Base-by-base conservation (phyloP, 1,284 basidiomycete genomes). In the Entoloma clypeatum region DNA sequence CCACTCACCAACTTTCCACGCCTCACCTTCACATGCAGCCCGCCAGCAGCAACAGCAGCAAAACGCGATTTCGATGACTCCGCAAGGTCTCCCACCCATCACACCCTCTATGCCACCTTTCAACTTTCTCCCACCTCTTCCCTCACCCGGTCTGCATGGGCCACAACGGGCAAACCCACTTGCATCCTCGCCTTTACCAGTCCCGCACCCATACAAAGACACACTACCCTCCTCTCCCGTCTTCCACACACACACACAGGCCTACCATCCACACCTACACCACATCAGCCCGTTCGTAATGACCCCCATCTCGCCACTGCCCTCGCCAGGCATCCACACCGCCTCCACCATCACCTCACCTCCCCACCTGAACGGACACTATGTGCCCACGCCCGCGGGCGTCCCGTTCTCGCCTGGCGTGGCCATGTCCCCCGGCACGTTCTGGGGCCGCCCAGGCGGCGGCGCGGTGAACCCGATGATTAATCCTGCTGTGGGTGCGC, bases 101-200 rank as follows among this genome's bases (percentile, higher is more conserved):
- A 88, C 85, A 18, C 84, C 84, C 1, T 81, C 79, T 49, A 88
- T 88, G 85, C 84, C 84, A 5, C 73, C 81, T 7, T 88, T 87
- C 62, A 77, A 73, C 16, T 86, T 86, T 60, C 63, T 75, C 27
- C 70, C 72, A 28, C 75, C 77, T 29, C 61, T 52, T 27, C 60
- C 54, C 58, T 63, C 28, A 43, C n/a, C 40, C 28, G 35, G 48
- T 51, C 27, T 41, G 34, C 53, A 44, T 26, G 18, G 32, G 24
- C n/a, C 22, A 32, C 22, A 14, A 14, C 17, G 17, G 17, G 4
- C 35, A 26, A 5, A 33, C 46, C 7, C 48, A 48, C 34, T 47
- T 49, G 34, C 39, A 33, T 8, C 31, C 30, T 26, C 24, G n/a
- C 36, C 44, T 44, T 30, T 36, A 48, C 38, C 36, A 51, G 25